Conservation (phyloP, 495 filamentous ascomycete species). For the Neurospora sp. region DNA sequence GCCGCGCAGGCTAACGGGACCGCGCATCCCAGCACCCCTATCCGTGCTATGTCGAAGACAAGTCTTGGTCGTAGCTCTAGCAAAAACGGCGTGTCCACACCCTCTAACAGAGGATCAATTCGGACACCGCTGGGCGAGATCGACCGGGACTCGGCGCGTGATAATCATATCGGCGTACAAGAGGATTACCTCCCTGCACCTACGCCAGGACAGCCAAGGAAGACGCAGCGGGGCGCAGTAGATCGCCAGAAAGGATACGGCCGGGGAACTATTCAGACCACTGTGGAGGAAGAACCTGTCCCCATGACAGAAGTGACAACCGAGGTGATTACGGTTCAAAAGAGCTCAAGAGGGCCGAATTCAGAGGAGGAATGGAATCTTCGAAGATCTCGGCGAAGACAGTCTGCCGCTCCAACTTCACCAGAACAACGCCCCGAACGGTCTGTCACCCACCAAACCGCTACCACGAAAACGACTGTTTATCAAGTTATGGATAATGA, state of each 20-base stretch:
- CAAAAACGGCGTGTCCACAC: conserved; percentile 54
- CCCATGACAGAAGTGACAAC: conserved; percentile 9
- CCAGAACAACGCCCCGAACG: conserved; percentile 30
- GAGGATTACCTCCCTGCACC: conserved; percentile 88
- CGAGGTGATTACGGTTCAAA: conserved; percentile 41
- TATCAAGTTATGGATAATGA: conserved; percentile 46
- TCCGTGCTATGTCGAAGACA: conserved; percentile 58
- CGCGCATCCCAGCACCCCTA: conserved; percentile 57
- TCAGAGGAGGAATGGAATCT: conserved; percentile 71
- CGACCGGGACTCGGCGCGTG: conserved; percentile 57
- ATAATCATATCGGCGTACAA: conserved; percentile 41
- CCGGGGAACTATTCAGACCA: conserved; percentile 29
- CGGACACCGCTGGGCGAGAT: conserved; percentile 85
- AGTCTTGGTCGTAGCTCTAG: conserved; percentile 35
- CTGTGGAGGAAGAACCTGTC: conserved; percentile 32
- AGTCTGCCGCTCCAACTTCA: conserved; percentile 27
- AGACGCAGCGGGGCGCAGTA: conserved; percentile 46
- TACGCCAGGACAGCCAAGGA: conserved; percentile 91
- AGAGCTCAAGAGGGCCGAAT: conserved; percentile 47
- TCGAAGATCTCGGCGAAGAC: conserved; percentile 54
- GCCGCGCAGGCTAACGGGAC: conserved; percentile 23
- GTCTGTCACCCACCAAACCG: conserved; percentile 45
- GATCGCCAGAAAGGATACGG: conserved; percentile 46
- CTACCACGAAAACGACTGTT: conserved; percentile 49
- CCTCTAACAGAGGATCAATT: conserved; percentile 66